Conservation (phyloP, 768 basidiomycete species). For the Lactarius sanguifluus region DNA sequence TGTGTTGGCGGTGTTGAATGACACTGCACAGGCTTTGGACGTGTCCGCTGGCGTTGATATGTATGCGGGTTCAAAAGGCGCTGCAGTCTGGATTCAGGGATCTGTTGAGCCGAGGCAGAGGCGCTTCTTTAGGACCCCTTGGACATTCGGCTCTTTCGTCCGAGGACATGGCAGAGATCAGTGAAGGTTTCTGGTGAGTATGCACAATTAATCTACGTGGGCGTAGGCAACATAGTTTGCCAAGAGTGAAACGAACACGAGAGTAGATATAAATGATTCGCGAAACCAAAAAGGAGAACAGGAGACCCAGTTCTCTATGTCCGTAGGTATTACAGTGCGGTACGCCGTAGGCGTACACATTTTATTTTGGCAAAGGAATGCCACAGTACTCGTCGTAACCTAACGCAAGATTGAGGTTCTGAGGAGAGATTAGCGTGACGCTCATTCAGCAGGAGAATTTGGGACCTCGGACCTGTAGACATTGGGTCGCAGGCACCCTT, state of each 20-base stretch:
- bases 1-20: background rate
- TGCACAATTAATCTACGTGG: background rate
- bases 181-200: background rate
- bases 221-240: background rate
- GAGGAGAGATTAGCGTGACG: constrained; percentile 3
- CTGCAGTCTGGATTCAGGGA: constrained; percentile 10
- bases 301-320: background rate
- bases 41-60: background rate
- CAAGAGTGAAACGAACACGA: background rate
- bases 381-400: constrained; percentile 85
- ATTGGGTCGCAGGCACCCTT: constrained; percentile 99
- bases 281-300: background rate
- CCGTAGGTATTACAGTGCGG: background rate
- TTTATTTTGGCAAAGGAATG: constrained; percentile 46
- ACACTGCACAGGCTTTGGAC: constrained; percentile 5
- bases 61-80: constrained; percentile 2
- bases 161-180: background rate
- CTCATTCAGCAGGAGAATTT: background rate
- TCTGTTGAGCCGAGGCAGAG: background rate
- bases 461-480: constrained; percentile 70
- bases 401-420: constrained; percentile 90
- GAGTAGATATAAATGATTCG: background rate
- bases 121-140: constrained; percentile 5
- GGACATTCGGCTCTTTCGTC: background rate
- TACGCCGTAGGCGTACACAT: background rate